Evolutionary conservation across 768 basidiomycete genomes (phyloP).

Genomic region (Tylopilus sp.): DNA sequence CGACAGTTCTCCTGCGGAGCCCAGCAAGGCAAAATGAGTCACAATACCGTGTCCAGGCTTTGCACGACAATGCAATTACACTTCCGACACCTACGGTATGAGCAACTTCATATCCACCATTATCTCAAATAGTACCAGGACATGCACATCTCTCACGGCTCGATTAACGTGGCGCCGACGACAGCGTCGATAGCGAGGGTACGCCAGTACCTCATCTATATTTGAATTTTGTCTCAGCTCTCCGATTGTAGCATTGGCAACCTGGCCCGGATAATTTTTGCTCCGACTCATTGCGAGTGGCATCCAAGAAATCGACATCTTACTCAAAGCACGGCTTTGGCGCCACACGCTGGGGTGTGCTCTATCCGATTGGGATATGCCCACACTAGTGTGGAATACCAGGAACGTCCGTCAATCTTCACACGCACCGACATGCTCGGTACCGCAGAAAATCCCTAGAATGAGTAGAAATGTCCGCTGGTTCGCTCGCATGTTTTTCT

Average conservation of each 20-base stretch:
- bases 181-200: too few relatives aligned
- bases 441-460: not conserved
- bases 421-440: constrained; percentile 1
- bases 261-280: not conserved
- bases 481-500: too few relatives aligned
- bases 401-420: not conserved
- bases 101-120: too few relatives aligned
- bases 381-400: not conserved
- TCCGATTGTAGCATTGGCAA: too few relatives aligned
- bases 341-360: not conserved
- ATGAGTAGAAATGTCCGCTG: too few relatives aligned
- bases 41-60: not conserved
- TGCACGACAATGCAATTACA: not conserved
- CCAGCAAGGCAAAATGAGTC: not conserved
- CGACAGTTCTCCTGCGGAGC: not conserved
- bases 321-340: not conserved
- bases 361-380: not conserved
- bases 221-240: too few relatives aligned
- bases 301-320: not conserved
- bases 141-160: not conserved
- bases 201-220: too few relatives aligned
- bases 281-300: not conserved
- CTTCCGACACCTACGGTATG: not conserved
- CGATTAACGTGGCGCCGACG: not conserved
- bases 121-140: too few relatives aligned